These are phyloP conservation scores for Microcos paniculata DNA, from an alignment of 345 rosid genomes.

Conservation along the genomic window DNA sequence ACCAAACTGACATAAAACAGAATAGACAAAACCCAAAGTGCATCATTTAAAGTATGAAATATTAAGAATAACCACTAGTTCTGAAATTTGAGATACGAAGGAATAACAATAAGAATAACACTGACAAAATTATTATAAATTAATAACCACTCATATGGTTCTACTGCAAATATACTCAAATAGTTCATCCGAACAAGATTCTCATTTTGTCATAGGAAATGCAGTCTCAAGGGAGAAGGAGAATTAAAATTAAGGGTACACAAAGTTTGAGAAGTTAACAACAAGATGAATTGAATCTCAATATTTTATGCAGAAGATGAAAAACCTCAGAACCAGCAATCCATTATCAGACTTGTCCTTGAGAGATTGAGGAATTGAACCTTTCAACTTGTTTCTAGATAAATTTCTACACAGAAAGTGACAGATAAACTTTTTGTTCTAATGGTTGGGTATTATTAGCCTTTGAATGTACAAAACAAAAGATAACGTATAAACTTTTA, in stretches of 20 bases:
- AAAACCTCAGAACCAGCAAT: conserved; percentile 19
- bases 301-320: not conserved
- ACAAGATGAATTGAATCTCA: not conserved
- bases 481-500: not conserved
- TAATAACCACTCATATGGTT: not conserved
- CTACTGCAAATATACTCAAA: no score
- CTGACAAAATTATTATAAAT: not conserved
- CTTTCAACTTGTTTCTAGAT: conserved; percentile 22
- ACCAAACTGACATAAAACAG: no score
- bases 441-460: not conserved
- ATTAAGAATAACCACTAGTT: not conserved
- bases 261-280: not conserved
- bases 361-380: conserved; percentile 23
- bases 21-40: no score
- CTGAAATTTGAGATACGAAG: not conserved
- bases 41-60: not conserved
- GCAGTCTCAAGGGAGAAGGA: not conserved
- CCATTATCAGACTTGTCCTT: conserved; percentile 14
- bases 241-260: not conserved
- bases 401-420: conserved; percentile 20
- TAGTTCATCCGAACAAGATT: not conserved
- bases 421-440: not conserved
- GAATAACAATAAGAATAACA: not conserved
- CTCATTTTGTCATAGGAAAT: not conserved
- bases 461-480: not conserved